These are phyloP conservation scores for Ogataea trehalophila DNA, from an alignment of 805 yeast species.

Conservation along the genomic window DNA sequence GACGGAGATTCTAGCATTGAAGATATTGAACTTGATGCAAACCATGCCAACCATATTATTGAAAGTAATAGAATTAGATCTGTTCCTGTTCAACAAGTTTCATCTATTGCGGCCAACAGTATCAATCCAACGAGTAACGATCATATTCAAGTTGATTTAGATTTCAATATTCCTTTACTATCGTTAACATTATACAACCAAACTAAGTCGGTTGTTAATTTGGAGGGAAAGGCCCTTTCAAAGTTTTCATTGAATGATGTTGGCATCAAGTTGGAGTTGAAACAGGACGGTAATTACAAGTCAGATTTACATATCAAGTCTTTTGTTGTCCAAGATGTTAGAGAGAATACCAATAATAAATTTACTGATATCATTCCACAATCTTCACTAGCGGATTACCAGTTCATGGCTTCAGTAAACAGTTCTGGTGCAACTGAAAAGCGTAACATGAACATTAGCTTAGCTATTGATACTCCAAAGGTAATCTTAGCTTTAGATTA, in stretches of 20 bases:
- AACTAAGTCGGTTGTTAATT: slow-evolving; percentile 34
- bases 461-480: slow-evolving; percentile 76
- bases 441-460: slow-evolving; percentile 43
- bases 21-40: slow-evolving; percentile 61
- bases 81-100: neutral
- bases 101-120: neutral
- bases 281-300: slow-evolving; percentile 48
- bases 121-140: slow-evolving; percentile 12
- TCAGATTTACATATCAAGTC: slow-evolving; percentile 65
- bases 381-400: slow-evolving; percentile 55
- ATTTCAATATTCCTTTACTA: slow-evolving; percentile 57
- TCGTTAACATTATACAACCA: slow-evolving; percentile 57
- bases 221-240: slow-evolving; percentile 45
- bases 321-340: slow-evolving; percentile 71
- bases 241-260: slow-evolving; percentile 56
- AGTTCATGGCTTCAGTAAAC: slow-evolving; percentile 55
- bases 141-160: slow-evolving; percentile 36
- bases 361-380: slow-evolving; percentile 81
- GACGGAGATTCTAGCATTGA: slow-evolving; percentile 40
- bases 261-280: slow-evolving; percentile 46
- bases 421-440: slow-evolving; percentile 36
- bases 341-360: slow-evolving; percentile 57
- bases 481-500: slow-evolving; percentile 83
- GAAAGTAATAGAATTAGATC: slow-evolving; percentile 11
- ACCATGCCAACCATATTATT: slow-evolving; percentile 51